Percentiles rank a stretch among this genome's conserved stretches.
phyloP scores from a whole-genome alignment of 306 rosid species.

The Cucurbita argyrosperma region DNA sequence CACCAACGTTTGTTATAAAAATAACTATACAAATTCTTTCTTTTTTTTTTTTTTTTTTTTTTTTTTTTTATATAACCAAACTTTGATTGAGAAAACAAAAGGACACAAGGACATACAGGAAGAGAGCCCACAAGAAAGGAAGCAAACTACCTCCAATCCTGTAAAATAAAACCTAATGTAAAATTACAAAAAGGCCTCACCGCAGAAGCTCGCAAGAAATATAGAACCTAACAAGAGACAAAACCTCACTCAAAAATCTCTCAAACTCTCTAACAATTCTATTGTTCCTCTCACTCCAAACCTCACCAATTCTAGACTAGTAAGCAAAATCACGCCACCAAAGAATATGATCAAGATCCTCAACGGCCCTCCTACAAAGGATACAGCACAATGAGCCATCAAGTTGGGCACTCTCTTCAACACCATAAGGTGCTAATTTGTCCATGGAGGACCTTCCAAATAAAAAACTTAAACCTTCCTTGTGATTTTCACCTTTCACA shows the following conservation, averaged over 20 bases:
- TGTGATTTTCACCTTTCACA: background rate
- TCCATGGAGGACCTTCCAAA: too few relatives aligned
- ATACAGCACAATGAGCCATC: background rate
- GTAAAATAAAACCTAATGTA: background rate
- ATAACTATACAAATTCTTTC: background rate
- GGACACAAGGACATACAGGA: background rate
- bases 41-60: too few relatives aligned
- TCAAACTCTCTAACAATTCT: background rate
- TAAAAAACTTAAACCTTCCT: background rate
- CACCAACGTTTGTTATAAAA: background rate
- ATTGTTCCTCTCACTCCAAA: background rate
- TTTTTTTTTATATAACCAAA: too few relatives aligned
- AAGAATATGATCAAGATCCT: background rate
- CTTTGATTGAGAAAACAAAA: background rate
- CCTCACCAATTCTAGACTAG: background rate
- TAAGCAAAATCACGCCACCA: background rate
- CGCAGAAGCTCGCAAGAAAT: background rate
- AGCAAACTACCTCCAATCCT: background rate
- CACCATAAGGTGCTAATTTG: background rate
- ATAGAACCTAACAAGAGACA: background rate
- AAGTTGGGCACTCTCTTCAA: background rate
- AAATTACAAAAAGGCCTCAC: background rate
- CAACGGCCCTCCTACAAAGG: background rate
- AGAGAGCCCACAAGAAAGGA: background rate
- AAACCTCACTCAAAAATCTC: background rate